Evolutionary conservation across 495 filamentous ascomycete species (phyloP).

Genomic region (Glutinoglossum americanum): DNA sequence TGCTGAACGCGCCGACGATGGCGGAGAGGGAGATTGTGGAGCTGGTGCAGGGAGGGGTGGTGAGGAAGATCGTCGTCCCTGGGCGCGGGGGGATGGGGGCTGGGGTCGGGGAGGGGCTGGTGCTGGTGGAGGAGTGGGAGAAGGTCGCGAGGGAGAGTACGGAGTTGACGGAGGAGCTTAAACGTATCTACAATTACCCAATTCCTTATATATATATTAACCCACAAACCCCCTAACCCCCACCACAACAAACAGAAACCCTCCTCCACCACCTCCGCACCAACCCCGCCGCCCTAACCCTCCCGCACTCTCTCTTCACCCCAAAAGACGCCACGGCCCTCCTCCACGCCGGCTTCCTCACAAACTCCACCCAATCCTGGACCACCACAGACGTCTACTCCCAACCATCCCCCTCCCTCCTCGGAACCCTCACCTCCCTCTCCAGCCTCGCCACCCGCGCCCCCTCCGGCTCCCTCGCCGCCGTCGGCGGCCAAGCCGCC

Average conservation of each 20-base stretch:
- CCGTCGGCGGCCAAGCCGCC: conserved; percentile 36
- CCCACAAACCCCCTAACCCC: too few species aligned
- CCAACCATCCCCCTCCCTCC: conserved; percentile 26
- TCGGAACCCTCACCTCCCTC: conserved; percentile 27
- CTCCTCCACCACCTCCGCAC: conserved; percentile 32
- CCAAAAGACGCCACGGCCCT: conserved; percentile 32
- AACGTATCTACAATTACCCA: too few species aligned
- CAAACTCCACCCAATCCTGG: conserved; percentile 14
- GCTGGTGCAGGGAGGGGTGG: conserved; percentile 31
- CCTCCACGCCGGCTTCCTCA: conserved; percentile 52
- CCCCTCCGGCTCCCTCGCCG: conserved; percentile 39
- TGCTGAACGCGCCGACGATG: conserved; percentile 41
- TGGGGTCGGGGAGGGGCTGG: conserved; percentile 45
- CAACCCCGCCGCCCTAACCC: conserved; percentile 29
- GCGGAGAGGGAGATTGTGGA: conserved; percentile 55
- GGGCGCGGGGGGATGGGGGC: conserved; percentile 40
- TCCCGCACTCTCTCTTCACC: conserved; percentile 27
- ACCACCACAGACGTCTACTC: conserved; percentile 25
- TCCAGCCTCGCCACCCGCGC: conserved; percentile 28
- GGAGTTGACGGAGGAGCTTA: conserved; percentile 25
- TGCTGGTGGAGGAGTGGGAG: conserved; percentile 43
- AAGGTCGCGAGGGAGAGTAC: conserved; percentile 24
- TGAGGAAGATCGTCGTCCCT: conserved; percentile 46
- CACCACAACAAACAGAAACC: conserved; percentile 21
- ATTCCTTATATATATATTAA: too few species aligned